Evolutionary conservation across 2,329 filamentous ascomycete species (phyloP).

Genomic region (Nemania sp.): DNA sequence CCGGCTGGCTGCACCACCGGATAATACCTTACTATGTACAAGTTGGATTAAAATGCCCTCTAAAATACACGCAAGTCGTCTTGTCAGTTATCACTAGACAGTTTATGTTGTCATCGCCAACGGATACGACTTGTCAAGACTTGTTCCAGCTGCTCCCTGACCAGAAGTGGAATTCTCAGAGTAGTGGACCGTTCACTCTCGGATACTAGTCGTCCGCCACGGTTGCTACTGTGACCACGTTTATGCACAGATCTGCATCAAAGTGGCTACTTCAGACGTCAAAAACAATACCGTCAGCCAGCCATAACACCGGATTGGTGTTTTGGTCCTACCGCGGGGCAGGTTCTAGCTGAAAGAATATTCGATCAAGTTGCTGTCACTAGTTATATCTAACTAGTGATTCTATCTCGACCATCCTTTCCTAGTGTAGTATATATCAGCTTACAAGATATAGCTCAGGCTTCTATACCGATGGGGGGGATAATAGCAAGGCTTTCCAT

Average conservation of each 20-base stretch:
- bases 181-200: not conserved
- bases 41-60: not conserved
- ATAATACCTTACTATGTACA: not conserved
- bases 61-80: not conserved
- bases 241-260: not conserved
- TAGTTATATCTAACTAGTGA: not conserved
- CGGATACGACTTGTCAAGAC: too few relatives aligned
- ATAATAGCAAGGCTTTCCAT: conserved; percentile 16
- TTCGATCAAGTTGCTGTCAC: not conserved
- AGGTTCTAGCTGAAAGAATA: too few relatives aligned
- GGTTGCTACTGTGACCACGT: not conserved
- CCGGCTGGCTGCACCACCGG: not conserved
- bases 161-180: not conserved
- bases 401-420: not conserved
- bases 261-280: not conserved
- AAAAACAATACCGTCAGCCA: not conserved
- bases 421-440: not conserved
- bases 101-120: too few relatives aligned
- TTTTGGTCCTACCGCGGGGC: too few relatives aligned
- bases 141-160: not conserved
- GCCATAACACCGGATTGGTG: too few relatives aligned
- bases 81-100: not conserved
- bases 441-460: conserved; percentile 6
- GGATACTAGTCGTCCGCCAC: not conserved
- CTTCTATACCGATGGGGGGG: too few relatives aligned